phyloP scores from a whole-genome alignment of 345 rosid species.

The Brassica cretica region DNA sequence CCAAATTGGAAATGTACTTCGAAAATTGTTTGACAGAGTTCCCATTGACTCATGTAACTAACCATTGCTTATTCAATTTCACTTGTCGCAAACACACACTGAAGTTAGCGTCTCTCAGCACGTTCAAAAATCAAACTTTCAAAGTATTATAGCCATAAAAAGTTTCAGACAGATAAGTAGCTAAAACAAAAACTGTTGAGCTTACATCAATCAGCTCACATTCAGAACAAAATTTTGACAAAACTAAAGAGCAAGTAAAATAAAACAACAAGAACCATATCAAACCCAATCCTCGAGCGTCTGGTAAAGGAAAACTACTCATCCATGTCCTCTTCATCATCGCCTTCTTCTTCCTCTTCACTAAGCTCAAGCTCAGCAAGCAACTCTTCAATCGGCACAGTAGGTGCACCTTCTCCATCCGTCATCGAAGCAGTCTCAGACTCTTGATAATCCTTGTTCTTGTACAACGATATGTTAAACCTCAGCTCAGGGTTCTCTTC shows the following conservation, averaged over 20 bases:
- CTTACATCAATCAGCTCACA: constrained; percentile 3
- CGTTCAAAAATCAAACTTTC: background rate
- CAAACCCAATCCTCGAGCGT: background rate
- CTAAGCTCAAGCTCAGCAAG: constrained; percentile 57
- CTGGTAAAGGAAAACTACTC: constrained; percentile 18
- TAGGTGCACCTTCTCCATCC: constrained; percentile 56
- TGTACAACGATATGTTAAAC: constrained; percentile 53
- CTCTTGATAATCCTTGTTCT: constrained; percentile 53
- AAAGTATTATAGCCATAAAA: background rate
- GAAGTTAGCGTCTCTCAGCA: background rate
- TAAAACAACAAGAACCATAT: background rate
- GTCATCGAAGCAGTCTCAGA: constrained; percentile 57
- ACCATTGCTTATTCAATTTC: no score
- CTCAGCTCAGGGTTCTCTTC: constrained; percentile 61
- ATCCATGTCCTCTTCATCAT: constrained; percentile 35
- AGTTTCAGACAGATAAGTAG: background rate
- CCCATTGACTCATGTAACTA: no score
- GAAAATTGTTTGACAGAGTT: no score
- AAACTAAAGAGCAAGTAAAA: background rate
- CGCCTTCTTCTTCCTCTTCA: constrained; percentile 32
- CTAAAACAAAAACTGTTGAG: constrained; percentile 8
- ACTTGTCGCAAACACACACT: no score
- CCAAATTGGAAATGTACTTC: no score
- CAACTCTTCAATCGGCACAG: constrained; percentile 54
- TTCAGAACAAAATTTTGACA: constrained; percentile 10